A percentile compares a stretch with the other conserved stretches of the same genome.
Evolutionary conservation across 768 basidiomycete genomes (phyloP).

Genomic region (Porpolomopsis calyptriformis): DNA sequence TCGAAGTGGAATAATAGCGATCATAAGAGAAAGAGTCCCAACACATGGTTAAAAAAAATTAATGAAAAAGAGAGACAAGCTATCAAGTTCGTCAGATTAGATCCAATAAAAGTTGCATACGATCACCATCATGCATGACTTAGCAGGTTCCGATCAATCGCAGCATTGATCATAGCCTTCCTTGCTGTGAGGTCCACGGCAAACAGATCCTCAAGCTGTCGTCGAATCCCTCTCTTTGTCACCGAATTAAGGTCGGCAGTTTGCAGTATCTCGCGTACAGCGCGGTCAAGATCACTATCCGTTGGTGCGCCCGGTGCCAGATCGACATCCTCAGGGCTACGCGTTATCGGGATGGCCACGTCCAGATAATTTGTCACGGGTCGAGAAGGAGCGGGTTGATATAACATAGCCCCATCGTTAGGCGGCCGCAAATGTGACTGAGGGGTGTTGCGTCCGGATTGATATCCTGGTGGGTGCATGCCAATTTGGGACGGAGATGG

Average conservation of each 20-base stretch:
- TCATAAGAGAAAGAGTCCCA: too few species aligned
- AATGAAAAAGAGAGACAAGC: neutral
- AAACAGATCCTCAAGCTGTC: conserved; percentile 72
- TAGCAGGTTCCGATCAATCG: conserved; percentile 64
- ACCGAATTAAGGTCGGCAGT: conserved; percentile 79
- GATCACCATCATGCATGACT: conserved; percentile 25
- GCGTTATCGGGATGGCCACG: conserved; percentile 45
- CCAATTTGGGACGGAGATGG: conserved; percentile 63
- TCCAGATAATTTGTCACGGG: conserved; percentile 73
- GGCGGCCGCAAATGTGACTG: conserved; percentile 35
- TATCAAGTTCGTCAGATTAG: neutral
- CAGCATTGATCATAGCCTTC: conserved; percentile 65
- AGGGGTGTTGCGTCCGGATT: conserved; percentile 70
- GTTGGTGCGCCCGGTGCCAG: conserved; percentile 39
- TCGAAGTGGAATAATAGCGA: neutral
- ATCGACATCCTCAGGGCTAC: conserved; percentile 44
- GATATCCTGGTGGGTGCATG: conserved; percentile 56
- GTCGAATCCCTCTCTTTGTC: conserved; percentile 86
- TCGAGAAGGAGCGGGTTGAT: conserved; percentile 57
- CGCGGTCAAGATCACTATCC: conserved; percentile 62
- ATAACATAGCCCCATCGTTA: conserved; percentile 30
- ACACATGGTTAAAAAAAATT: too few species aligned
- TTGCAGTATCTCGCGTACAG: conserved; percentile 63
- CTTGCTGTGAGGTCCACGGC: conserved; percentile 65
- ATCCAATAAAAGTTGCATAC: conserved; percentile 6